Evolutionary conservation across 257 asterid species (phyloP), one percentile per base, ranked within the genome.

Genomic region (Mentha longifolia): DNA sequence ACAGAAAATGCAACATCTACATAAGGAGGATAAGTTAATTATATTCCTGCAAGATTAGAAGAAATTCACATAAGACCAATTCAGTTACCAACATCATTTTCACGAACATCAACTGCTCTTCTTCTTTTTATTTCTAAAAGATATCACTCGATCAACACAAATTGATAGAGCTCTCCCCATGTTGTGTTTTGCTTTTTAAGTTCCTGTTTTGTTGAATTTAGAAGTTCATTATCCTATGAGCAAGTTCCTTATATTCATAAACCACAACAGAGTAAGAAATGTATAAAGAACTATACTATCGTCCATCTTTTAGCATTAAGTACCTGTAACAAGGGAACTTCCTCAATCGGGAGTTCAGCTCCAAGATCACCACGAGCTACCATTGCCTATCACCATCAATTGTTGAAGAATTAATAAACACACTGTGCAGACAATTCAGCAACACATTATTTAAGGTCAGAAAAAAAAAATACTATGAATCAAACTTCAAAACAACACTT

Each of bases 281-380:
- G 25, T 61, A 47, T 19, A 65, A 28, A 56, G 71, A 28, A 42
- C 50, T 37, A 45, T 49, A 72, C 62, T 59, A 46, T 28, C 61
- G 57, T 17, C 30, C 61, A 43, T 31, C 17, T 56, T 66, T 41
- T 25, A 70, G 68, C 59, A 61, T 51, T 47, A 37, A 31, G 63
- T 70, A 91, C 99, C 99, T 95, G 99, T 83, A 95, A 83, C 73
- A 95, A 70, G 70, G 99, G 99, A 79, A 95, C 99, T 73, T 95
- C 98, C 86, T 95, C 99, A 42, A 95, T 87, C 19, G 99, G 98
- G 71, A 95, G 97, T 81, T 95, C 99, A 74, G 99, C 97, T 68
- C 99, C 99, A 60, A 95, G 98, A 82, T 95, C 99, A 42, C 99
- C 98, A 54, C 99, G 96, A 68, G 99, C 99, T 57, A 95, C 99